Base-by-base conservation (phyloP, 805 yeast genomes). In the Starmerella bacillaris region DNA sequence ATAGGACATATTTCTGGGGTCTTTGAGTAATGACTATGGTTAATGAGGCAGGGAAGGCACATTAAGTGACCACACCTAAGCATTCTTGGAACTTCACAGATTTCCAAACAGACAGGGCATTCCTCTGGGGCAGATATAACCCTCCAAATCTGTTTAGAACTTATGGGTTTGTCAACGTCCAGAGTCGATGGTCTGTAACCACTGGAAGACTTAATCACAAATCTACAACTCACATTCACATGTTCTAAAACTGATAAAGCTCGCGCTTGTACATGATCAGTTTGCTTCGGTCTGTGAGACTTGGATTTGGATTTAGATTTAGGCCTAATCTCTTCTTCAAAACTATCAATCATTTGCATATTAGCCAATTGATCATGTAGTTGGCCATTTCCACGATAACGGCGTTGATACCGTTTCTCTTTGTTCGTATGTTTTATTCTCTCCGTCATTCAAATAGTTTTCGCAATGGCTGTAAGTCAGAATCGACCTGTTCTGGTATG, bases 81-180 rank as follows among this genome's bases (percentile, higher is more conserved):
- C 96, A 89, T 92, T 37, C 96, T 62, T 2, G 98, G 95, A 0
- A 95, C 94, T 14, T 78, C 68, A 11, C 89, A 78, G 11, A 72
- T 74, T 34, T 80, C 66, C 11, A 89, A 60, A 53, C 99, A 89
- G 19, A 89, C 86, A 0, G 98, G 96, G 51, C 99, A 89, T 26
- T 74, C 72, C 18, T 63, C 53, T 1, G 76, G 74, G 40, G 66
- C 69, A 11, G 86, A 76, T 1, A 72, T 74, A n/a, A 86, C 80
- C 33, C 94, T 61, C 21, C 75, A 54, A 4, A 89, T 71, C 26
- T 68, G 62, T 3, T 62, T 60, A 39, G 68, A 64, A 12, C 74
- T 68, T 3, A 86, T 59, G 0, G 78, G 74, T n/a, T 70, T 31
- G 24, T 39, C 43, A 3, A 43, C 42, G 21, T 37, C 24, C 26